These are phyloP conservation scores for Coprinopsis cinerea DNA, from an alignment of 768 basidiomycete species.

Conservation along the genomic window DNA sequence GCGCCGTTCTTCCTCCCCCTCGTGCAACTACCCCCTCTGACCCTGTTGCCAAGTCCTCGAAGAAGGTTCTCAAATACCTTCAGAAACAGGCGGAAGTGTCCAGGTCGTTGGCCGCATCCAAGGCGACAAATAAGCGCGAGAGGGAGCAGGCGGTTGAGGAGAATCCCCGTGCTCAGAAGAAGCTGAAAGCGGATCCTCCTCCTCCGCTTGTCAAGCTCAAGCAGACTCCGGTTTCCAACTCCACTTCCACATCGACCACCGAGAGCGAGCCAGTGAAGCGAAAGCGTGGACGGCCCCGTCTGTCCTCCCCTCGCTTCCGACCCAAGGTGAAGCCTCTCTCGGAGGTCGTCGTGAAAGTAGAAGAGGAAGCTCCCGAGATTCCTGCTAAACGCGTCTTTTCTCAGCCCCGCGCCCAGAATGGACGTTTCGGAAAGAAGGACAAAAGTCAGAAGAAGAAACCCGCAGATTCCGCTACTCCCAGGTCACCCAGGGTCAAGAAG, in stretches of 20 bases:
- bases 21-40: slow-evolving; percentile 46
- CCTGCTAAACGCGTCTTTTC: slow-evolving; percentile 35
- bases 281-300: slow-evolving; percentile 37
- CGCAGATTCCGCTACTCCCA: not conserved
- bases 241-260: slow-evolving; percentile 11
- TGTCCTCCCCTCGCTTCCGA: slow-evolving; percentile 22
- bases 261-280: slow-evolving; percentile 27
- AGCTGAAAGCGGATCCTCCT: slow-evolving; percentile 30
- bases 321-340: slow-evolving; percentile 4
- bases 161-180: slow-evolving; percentile 43
- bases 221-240: slow-evolving; percentile 15
- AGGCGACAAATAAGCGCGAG: slow-evolving; percentile 24
- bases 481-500: slow-evolving; percentile 23
- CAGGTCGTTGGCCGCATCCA: slow-evolving; percentile 11
- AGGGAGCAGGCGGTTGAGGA: slow-evolving; percentile 22
- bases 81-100: slow-evolving; percentile 15
- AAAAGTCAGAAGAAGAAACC: slow-evolving; percentile 31
- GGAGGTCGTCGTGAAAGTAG: slow-evolving; percentile 20
- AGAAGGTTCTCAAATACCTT: slow-evolving; percentile 8
- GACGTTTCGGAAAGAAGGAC: slow-evolving; percentile 62
- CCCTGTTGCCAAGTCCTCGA: slow-evolving; percentile 11
- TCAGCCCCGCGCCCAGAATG: slow-evolving; percentile 60
- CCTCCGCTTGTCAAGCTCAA: slow-evolving; percentile 19
- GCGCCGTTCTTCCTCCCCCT: slow-evolving; percentile 37
- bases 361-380: slow-evolving; percentile 27